phyloP scores from a whole-genome alignment of 306 rosid species.

The Cyamopsis tetragonoloba region DNA sequence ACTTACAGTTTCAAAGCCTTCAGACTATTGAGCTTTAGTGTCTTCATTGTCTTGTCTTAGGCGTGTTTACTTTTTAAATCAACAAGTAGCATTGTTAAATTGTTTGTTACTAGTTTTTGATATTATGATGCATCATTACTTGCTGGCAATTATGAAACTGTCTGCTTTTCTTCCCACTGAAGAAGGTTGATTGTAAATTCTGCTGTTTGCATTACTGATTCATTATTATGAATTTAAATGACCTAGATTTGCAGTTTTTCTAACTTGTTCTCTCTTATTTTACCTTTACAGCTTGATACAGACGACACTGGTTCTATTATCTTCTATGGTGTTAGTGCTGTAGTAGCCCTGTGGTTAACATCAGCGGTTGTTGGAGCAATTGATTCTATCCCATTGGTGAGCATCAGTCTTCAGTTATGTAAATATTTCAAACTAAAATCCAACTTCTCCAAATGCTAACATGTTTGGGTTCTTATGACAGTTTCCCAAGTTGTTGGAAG shows the following conservation, averaged over 20 bases:
- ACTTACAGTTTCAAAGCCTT: background rate
- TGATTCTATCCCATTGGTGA: slow-evolving; percentile 82
- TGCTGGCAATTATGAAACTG: background rate
- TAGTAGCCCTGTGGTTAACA: slow-evolving; percentile 56
- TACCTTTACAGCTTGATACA: slow-evolving; percentile 48
- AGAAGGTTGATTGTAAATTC: background rate
- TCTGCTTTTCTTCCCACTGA: background rate
- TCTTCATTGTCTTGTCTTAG: background rate
- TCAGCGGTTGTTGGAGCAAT: slow-evolving; percentile 74
- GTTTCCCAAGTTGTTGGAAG: slow-evolving; percentile 89
- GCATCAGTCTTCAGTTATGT: slow-evolving; percentile 1
- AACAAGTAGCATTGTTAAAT: background rate
- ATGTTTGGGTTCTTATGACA: slow-evolving; percentile 18
- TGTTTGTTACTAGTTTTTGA: background rate
- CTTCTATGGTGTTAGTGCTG: slow-evolving; percentile 52
- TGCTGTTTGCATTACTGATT: background rate
- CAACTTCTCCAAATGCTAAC: background rate
- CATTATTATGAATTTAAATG: background rate
- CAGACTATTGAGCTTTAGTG: background rate
- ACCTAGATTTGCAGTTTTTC: background rate
- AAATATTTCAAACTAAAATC: background rate
- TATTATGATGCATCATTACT: background rate
- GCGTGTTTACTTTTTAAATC: background rate
- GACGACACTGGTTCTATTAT: slow-evolving; percentile 34
- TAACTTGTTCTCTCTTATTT: background rate